phyloP scores from a whole-genome alignment of 208 protist genomes.

The Wallacemonas collosoma region DNA sequence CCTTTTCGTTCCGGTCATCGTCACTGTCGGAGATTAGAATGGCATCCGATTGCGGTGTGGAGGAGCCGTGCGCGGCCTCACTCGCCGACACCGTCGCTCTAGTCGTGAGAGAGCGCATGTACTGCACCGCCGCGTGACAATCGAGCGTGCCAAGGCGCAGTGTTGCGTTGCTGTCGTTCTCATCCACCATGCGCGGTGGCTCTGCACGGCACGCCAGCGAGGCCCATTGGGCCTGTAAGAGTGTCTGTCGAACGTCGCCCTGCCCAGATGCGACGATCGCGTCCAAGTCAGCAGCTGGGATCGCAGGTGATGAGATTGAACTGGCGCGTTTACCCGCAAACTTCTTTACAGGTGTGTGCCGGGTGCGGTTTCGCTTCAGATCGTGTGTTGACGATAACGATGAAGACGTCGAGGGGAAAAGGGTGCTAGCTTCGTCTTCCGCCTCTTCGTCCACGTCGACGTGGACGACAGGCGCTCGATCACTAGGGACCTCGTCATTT shows the following conservation, averaged over 20 bases:
- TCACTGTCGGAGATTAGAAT: slow-evolving; percentile 10
- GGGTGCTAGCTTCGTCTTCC: too few relatives aligned
- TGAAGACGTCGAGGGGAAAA: too few relatives aligned
- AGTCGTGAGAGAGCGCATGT: not conserved
- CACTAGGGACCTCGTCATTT: too few relatives aligned
- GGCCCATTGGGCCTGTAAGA: slow-evolving; percentile 75
- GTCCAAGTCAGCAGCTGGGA: slow-evolving; percentile 33
- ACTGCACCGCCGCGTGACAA: not conserved
- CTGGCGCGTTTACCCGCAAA: not conserved
- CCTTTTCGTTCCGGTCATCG: not conserved
- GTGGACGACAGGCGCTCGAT: not conserved
- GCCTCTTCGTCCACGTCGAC: not conserved
- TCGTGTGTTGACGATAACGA: not conserved
- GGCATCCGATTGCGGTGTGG: not conserved
- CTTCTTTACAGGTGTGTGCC: too few relatives aligned
- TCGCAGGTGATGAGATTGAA: not conserved
- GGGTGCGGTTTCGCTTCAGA: too few relatives aligned
- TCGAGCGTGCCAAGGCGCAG: not conserved
- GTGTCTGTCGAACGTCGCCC: slow-evolving; percentile 83
- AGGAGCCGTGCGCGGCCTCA: not conserved
- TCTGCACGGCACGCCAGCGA: slow-evolving; percentile 15
- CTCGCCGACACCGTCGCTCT: not conserved
- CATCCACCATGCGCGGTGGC: not conserved
- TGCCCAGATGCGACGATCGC: slow-evolving; percentile 51
- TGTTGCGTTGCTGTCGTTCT: not conserved